Conservation (phyloP, 2,329 filamentous ascomycete genomes). For the Pseudopyricularia cyperi region DNA sequence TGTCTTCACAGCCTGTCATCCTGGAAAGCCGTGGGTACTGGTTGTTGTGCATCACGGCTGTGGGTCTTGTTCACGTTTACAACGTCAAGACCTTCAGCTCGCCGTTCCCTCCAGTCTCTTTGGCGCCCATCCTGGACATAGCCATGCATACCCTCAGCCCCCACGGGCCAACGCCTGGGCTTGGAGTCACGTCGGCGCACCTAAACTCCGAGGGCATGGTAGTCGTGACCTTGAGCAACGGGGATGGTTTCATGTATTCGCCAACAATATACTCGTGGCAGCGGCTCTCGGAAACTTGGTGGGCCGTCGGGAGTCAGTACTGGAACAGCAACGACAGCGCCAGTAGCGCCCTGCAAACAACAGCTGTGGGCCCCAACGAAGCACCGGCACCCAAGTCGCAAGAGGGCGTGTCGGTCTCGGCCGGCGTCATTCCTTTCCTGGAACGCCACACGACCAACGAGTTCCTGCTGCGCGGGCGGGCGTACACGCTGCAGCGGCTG, state of each 20-base stretch:
- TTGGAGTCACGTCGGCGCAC: slow-evolving; percentile 80
- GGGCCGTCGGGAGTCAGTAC: slow-evolving; percentile 94
- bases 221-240: slow-evolving; percentile 83
- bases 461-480: slow-evolving; percentile 78
- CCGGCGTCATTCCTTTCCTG: slow-evolving; percentile 83
- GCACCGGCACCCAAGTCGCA: slow-evolving; percentile 17
- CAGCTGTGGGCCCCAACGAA: slow-evolving; percentile 46
- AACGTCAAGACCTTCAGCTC: slow-evolving; percentile 73
- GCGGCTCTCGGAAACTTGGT: slow-evolving; percentile 92
- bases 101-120: slow-evolving; percentile 77
- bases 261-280: slow-evolving; percentile 84
- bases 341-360: slow-evolving; percentile 65
- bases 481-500: slow-evolving; percentile 80
- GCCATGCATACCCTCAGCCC: slow-evolving; percentile 67
- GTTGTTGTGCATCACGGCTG: slow-evolving; percentile 79
- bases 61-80: slow-evolving; percentile 87
- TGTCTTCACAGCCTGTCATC: slow-evolving; percentile 90
- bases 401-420: slow-evolving; percentile 54
- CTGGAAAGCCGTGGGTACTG: slow-evolving; percentile 82
- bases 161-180: slow-evolving; percentile 61
- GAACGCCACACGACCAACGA: slow-evolving; percentile 93
- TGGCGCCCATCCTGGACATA: slow-evolving; percentile 79
- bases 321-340: slow-evolving; percentile 97
- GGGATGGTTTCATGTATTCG: slow-evolving; percentile 87
- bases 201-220: slow-evolving; percentile 80